Evolutionary conservation across 2,329 filamentous ascomycete species (phyloP), one percentile per base, ranked within the genome.

Genomic region (Helotiales sp.): DNA sequence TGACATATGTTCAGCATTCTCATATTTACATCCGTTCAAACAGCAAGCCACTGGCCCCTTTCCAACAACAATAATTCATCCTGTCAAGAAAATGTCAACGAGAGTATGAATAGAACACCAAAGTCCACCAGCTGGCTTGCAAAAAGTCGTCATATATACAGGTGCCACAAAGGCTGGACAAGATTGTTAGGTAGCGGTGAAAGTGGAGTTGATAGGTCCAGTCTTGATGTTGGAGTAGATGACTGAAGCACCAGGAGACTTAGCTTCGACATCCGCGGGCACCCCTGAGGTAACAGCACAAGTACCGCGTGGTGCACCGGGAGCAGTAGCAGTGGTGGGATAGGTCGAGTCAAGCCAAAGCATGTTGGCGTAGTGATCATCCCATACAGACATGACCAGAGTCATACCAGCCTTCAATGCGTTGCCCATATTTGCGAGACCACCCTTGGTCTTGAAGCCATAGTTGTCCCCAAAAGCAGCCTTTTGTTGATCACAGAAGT

Each of bases 281-380:
- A 72, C 75, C 36, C 84, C 84, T 15, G 80, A 81, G 63, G 68
- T 72, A 52, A 75, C 77, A 42, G 76, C 55, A 72, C 84, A 87
- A 46, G 75, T 74, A 49, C 84, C 84, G 66, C 84, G 81, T 38
- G 74, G 73, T 59, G 76, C 72, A 63, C 84, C 83, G 75, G 76
- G 5, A 58, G 62, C 58, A 61, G 73, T 68, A 15, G 57, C 68
- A 54, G 70, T 67, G 58, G 76, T 75, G 47, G 86, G 86, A 77
- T 82, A 88, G 71, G 75, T 80, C 57, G 81, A 82, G 77, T 91
- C 87, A 67, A 91, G 81, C 88, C 88, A 91, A 64, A 87, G 80
- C 86, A 90, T 90, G 75, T 87, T 80, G 68, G 81, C 75, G 57
- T 80, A 72, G 73, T 89, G 81, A 61, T 77, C 75, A 58, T 75